A percentile compares a stretch with the other conserved stretches of the same genome.
Conservation (phyloP, 2,329 filamentous ascomycete species). For the Coleophoma eucalyptorum region DNA sequence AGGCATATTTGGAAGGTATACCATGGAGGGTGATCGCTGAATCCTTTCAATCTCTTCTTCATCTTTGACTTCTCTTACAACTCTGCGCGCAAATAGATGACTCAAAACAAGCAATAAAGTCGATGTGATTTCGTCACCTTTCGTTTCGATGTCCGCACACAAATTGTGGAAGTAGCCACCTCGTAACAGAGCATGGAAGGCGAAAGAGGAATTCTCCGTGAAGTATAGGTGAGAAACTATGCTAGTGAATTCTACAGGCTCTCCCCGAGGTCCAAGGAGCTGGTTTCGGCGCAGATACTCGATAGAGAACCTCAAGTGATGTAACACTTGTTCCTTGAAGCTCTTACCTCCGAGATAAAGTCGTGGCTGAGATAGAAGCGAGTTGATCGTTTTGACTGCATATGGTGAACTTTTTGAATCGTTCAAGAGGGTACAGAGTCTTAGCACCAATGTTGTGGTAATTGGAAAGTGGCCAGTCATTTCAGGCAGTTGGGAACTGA, state of each 20-base stretch:
- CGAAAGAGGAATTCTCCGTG: constrained; percentile 71
- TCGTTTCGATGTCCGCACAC: constrained; percentile 51
- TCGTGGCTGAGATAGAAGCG: constrained; percentile 65
- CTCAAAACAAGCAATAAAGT: constrained; percentile 65
- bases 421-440: constrained; percentile 63
- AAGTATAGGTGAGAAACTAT: constrained; percentile 72
- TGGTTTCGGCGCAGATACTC: constrained; percentile 71
- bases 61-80: constrained; percentile 43
- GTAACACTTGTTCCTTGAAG: constrained; percentile 65
- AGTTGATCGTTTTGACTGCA: constrained; percentile 58
- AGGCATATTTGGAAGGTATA: constrained; percentile 64
- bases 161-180: constrained; percentile 66
- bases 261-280: constrained; percentile 57
- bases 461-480: constrained; percentile 76
- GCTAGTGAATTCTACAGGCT: constrained; percentile 69
- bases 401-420: constrained; percentile 61
- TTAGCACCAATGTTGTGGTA: constrained; percentile 67
- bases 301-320: constrained; percentile 77
- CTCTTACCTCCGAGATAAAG: constrained; percentile 68
- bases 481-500: constrained; percentile 70
- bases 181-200: constrained; percentile 69
- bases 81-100: constrained; percentile 64
- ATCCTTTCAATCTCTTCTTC: constrained; percentile 44
- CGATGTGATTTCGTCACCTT: constrained; percentile 45
- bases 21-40: constrained; percentile 56